Percentiles rank a stretch among this genome's conserved stretches.
These are phyloP conservation scores for Phaseolus lunatus DNA, from an alignment of 306 rosid genomes.

Conservation along the genomic window DNA sequence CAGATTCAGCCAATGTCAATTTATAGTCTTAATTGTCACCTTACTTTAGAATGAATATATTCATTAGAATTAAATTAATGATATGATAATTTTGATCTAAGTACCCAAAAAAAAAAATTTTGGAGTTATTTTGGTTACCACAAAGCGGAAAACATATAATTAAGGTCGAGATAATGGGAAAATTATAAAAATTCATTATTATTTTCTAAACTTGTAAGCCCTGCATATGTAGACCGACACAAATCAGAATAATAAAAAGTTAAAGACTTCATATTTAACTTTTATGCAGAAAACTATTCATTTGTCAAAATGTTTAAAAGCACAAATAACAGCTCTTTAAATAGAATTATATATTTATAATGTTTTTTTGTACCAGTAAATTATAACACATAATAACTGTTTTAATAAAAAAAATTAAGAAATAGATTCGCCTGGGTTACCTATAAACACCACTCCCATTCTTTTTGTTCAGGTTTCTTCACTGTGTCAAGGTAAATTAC, in stretches of 20 bases:
- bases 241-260: neutral
- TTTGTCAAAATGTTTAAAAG: neutral
- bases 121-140: neutral
- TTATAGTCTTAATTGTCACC: neutral
- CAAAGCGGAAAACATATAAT: neutral
- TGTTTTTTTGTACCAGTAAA: neutral
- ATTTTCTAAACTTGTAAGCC: neutral
- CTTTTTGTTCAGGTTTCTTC: neutral
- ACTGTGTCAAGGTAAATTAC: slow-evolving; percentile 46
- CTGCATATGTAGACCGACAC: neutral
- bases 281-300: neutral
- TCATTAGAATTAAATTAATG: neutral
- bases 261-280: neutral
- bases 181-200: neutral
- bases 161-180: neutral
- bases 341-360: neutral
- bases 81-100: neutral
- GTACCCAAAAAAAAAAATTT: too few relatives aligned
- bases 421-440: too few relatives aligned
- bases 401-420: neutral
- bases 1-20: neutral
- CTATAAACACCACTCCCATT: neutral
- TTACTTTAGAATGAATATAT: neutral
- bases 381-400: neutral
- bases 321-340: neutral